Conservation (phyloP, 169 alveolate genomes). For the Eimeria acervulina region DNA sequence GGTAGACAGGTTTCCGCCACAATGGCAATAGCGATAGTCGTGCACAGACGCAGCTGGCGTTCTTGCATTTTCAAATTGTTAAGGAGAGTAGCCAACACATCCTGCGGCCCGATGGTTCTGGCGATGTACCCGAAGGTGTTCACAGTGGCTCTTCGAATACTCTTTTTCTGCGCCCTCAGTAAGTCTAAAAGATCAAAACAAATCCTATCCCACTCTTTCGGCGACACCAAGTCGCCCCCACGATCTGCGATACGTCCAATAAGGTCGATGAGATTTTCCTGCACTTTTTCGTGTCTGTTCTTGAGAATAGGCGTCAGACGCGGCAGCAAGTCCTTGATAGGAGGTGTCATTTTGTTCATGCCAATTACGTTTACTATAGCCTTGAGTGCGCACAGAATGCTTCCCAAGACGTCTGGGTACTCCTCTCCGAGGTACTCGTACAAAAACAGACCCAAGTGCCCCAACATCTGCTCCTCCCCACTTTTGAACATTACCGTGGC, state of each 20-base stretch:
- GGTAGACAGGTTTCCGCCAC: constrained; percentile 99
- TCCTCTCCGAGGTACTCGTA: constrained; percentile 99
- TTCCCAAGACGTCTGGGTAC: constrained; percentile 99
- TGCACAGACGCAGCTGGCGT: constrained; percentile 97
- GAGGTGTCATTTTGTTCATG: constrained; percentile 99
- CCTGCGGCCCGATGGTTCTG: constrained; percentile 99
- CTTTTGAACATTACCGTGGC: constrained; percentile 98
- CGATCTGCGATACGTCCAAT: constrained; percentile 99
- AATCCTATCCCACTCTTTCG: constrained; percentile 99
- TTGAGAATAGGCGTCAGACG: constrained; percentile 99
- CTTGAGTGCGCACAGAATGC: constrained; percentile 98
- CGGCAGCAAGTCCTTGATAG: constrained; percentile 99
- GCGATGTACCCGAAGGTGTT: constrained; percentile 99
- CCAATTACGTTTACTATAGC: constrained; percentile 99
- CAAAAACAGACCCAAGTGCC: constrained; percentile 98
- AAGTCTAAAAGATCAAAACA: constrained; percentile 99
- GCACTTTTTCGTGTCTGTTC: constrained; percentile 99
- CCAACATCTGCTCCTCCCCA: constrained; percentile 98
- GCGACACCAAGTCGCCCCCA: constrained; percentile 99
- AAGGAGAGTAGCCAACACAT: constrained; percentile 97
- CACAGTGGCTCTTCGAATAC: constrained; percentile 98
- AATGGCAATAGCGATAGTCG: constrained; percentile 95
- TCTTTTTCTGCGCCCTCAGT: constrained; percentile 97
- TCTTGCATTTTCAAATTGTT: constrained; percentile 97
- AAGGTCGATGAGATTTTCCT: constrained; percentile 91